Evolutionary conservation across 2,329 filamentous ascomycete genomes (phyloP).

Genomic region (Colletotrichum acutatum): DNA sequence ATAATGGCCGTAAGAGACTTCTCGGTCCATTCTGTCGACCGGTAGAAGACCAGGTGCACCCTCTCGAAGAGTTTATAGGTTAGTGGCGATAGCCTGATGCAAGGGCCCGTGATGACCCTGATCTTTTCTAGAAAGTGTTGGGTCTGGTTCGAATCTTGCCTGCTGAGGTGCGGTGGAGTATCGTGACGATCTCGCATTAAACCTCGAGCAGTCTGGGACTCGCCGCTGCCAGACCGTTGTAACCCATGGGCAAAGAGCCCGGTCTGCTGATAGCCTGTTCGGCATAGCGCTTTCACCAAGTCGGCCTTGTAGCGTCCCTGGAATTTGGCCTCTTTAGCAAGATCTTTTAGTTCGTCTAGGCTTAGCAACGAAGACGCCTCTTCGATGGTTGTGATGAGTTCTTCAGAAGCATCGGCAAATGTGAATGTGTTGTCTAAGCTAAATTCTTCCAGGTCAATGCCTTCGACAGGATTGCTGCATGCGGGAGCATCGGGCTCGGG

Average conservation of each 20-base stretch:
- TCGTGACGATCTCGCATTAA: conserved; percentile 43
- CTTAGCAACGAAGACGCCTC: conserved; percentile 84
- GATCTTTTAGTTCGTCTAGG: conserved; percentile 85
- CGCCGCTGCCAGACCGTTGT: conserved; percentile 71
- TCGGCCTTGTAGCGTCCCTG: conserved; percentile 90
- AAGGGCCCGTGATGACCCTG: conserved; percentile 80
- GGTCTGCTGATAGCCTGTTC: conserved; percentile 78
- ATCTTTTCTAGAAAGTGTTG: conserved; percentile 83
- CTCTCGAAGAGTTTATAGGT: conserved; percentile 88
- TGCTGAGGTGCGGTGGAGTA: conserved; percentile 40
- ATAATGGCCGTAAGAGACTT: conserved; percentile 97
- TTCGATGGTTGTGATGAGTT: conserved; percentile 79
- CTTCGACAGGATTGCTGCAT: conserved; percentile 39
- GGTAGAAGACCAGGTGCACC: conserved; percentile 95
- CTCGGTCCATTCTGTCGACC: conserved; percentile 96
- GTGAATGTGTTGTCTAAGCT: conserved; percentile 69
- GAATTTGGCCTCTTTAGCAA: conserved; percentile 89
- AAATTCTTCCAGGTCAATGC: conserved; percentile 52
- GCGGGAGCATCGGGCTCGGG: conserved; percentile 50
- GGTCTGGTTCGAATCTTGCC: conserved; percentile 70
- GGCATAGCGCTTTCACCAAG: conserved; percentile 78
- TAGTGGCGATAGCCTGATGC: conserved; percentile 80
- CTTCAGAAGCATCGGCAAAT: conserved; percentile 83
- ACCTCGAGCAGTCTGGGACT: conserved; percentile 60
- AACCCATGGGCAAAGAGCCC: conserved; percentile 78